A percentile compares a stretch with the other conserved stretches of the same genome.
Conservation (phyloP, 768 basidiomycete genomes). For the Tricholoma flavovirens region DNA sequence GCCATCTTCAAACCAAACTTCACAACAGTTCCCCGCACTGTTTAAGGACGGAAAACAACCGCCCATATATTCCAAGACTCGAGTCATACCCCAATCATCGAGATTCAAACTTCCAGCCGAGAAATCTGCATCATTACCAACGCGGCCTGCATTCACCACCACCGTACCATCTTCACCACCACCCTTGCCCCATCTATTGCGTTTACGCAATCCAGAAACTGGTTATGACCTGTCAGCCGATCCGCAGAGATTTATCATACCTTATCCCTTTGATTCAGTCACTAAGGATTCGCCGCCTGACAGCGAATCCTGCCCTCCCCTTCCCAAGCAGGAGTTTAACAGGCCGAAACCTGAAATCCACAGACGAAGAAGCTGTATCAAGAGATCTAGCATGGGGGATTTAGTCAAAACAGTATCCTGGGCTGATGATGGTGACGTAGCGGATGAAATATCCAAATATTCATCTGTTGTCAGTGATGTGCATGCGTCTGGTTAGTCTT, state of each 20-base stretch:
- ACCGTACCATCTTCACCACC: constrained; percentile 30
- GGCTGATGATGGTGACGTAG: constrained; percentile 64
- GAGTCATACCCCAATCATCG: not conserved
- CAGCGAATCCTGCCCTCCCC: not conserved
- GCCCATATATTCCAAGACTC: not conserved
- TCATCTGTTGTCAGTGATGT: constrained; percentile 33
- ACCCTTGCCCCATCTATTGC: constrained; percentile 36
- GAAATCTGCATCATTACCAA: constrained; percentile 8
- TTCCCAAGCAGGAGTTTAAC: not conserved
- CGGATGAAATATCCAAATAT: constrained; percentile 48
- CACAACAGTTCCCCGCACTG: not conserved
- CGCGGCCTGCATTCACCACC: not conserved
- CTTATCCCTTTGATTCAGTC: not conserved
- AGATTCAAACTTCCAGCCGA: not conserved
- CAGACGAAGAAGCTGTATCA: constrained; percentile 60
- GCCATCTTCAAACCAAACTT: not conserved
- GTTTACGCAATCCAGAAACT: constrained; percentile 17
- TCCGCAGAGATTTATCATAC: constrained; percentile 13
- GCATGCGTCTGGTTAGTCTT: constrained; percentile 31
- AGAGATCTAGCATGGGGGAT: constrained; percentile 50
- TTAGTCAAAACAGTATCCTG: constrained; percentile 66
- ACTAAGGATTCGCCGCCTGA: not conserved
- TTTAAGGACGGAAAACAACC: not conserved
- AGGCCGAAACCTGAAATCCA: constrained; percentile 26
- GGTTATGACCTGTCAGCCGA: constrained; percentile 18